phyloP scores from a whole-genome alignment of 2,329 filamentous ascomycete species.

The Aspergillus phoenicis region DNA sequence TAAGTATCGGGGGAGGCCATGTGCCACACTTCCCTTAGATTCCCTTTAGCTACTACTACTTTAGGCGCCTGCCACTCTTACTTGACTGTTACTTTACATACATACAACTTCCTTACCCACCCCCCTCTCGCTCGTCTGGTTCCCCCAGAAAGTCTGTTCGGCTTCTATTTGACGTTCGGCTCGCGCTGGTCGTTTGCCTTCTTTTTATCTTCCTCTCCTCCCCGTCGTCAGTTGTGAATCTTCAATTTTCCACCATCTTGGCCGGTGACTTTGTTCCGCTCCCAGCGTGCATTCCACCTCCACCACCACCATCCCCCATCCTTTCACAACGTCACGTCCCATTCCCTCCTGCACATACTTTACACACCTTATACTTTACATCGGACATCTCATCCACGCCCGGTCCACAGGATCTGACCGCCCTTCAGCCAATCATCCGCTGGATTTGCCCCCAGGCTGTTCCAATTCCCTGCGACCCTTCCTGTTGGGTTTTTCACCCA shows the following conservation, averaged over 20 bases:
- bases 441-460: slow-evolving; percentile 8
- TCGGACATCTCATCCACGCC: slow-evolving; percentile 8
- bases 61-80: slow-evolving; percentile 8
- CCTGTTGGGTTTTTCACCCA: slow-evolving; percentile 17
- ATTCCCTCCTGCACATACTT: not conserved
- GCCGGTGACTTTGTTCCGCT: not conserved
- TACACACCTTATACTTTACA: not conserved
- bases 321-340: not conserved
- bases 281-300: no score
- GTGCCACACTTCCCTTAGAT: slow-evolving; percentile 4
- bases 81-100: slow-evolving; percentile 11
- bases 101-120: slow-evolving; percentile 15
- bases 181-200: slow-evolving; percentile 10
- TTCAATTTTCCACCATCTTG: not conserved
- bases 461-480: slow-evolving; percentile 16
- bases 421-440: slow-evolving; percentile 24
- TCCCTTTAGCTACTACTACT: not conserved
- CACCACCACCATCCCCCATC: not conserved
- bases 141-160: slow-evolving; percentile 23
- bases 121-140: slow-evolving; percentile 19
- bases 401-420: slow-evolving; percentile 25
- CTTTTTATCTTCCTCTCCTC: slow-evolving; percentile 10
- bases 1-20: slow-evolving; percentile 7
- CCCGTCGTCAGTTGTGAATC: not conserved
- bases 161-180: slow-evolving; percentile 25